Evolutionary conservation across 2,329 filamentous ascomycete species (phyloP).

Genomic region (Trichoderma oligosporum): DNA sequence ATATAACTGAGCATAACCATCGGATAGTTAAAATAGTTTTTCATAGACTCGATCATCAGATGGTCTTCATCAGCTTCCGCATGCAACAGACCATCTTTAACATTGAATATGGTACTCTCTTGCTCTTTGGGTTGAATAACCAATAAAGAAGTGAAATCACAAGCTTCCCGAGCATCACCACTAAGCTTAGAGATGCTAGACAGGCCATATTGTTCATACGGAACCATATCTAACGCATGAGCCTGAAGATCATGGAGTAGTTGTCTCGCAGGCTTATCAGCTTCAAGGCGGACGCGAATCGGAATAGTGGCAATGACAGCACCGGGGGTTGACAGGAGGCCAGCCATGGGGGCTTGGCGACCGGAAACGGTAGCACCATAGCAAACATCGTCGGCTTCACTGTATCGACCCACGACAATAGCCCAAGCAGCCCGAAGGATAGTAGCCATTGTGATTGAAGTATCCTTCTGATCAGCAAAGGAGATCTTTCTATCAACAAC

Average conservation of each 20-base stretch:
- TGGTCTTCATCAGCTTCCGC: not conserved
- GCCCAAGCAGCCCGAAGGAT: slow-evolving; percentile 15
- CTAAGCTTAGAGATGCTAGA: slow-evolving; percentile 24
- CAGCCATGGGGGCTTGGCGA: slow-evolving; percentile 19
- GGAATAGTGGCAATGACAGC: slow-evolving; percentile 24
- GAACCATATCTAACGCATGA: slow-evolving; percentile 23
- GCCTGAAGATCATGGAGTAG: slow-evolving; percentile 21
- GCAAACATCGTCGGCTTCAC: not conserved
- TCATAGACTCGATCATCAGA: slow-evolving; percentile 1
- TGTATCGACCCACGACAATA: slow-evolving; percentile 1
- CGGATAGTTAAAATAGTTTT: slow-evolving; percentile 22
- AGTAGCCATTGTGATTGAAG: slow-evolving; percentile 10
- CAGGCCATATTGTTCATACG: slow-evolving; percentile 27
- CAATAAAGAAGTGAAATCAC: slow-evolving; percentile 4
- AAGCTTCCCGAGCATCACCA: slow-evolving; percentile 14
- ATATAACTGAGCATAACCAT: slow-evolving; percentile 20
- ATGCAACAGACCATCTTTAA: not conserved
- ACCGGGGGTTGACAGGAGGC: slow-evolving; percentile 20
- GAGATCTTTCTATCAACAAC: slow-evolving; percentile 1
- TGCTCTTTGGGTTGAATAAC: slow-evolving; percentile 17
- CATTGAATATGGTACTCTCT: not conserved
- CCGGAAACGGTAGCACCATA: slow-evolving; percentile 18
- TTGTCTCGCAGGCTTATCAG: slow-evolving; percentile 2
- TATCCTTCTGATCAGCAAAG: not conserved
- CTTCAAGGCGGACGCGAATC: slow-evolving; percentile 19